These are phyloP conservation scores for Stellera chamaejasme DNA, from an alignment of 345 rosid genomes.

Conservation along the genomic window DNA sequence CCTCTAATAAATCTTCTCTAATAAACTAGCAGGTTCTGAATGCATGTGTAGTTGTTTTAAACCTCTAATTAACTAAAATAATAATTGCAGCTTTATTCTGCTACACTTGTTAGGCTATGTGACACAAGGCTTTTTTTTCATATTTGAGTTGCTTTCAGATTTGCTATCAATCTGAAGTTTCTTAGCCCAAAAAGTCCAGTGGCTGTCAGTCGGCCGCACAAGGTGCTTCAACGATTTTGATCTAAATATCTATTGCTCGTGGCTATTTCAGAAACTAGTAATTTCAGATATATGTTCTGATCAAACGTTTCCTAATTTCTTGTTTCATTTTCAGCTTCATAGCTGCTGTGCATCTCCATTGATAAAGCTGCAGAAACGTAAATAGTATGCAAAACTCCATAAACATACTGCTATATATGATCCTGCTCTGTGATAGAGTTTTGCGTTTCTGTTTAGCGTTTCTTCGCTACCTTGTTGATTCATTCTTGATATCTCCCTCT, in stretches of 20 bases:
- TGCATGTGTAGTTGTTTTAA: no score
- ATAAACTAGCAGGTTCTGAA: no score
- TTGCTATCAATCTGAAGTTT: slow-evolving; percentile 23
- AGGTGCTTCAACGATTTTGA: slow-evolving; percentile 29
- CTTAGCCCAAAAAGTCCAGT: slow-evolving; percentile 29
- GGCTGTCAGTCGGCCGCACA: slow-evolving; percentile 23
- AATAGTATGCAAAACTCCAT: no score
- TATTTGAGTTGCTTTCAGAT: slow-evolving; percentile 25
- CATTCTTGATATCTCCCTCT: no score
- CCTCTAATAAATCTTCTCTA: no score
- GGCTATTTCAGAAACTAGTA: not conserved
- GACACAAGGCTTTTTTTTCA: slow-evolving; percentile 2
- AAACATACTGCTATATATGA: no score
- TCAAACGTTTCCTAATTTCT: slow-evolving; percentile 6
- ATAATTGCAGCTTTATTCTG: not conserved
- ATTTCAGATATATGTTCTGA: slow-evolving; percentile 1
- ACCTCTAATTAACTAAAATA: not conserved
- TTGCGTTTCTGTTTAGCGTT: no score
- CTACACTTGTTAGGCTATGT: not conserved
- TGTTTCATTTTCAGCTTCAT: slow-evolving; percentile 40
- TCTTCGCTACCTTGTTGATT: no score
- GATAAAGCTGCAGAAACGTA: no score
- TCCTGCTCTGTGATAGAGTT: no score
- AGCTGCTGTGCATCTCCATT: no score
- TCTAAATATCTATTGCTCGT: slow-evolving; percentile 1